A percentile compares a stretch with the other conserved stretches of the same genome.
phyloP scores from a whole-genome alignment of 139 green algal genomes.

The Picochlorum sp. region DNA sequence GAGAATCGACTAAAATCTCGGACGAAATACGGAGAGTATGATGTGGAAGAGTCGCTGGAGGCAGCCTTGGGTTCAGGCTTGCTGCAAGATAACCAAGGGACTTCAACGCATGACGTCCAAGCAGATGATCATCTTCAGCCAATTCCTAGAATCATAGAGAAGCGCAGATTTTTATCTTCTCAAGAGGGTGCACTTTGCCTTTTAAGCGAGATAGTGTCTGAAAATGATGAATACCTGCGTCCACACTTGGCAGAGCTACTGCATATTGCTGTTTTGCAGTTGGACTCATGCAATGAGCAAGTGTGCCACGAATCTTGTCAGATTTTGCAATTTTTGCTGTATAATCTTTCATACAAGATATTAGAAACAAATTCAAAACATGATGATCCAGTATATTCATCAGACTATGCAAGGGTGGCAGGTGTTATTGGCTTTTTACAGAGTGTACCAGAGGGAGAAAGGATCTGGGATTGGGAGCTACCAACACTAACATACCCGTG shows the following conservation, averaged over 20 bases:
- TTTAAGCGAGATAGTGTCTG: conserved; percentile 77
- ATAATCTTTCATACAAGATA: conserved; percentile 45
- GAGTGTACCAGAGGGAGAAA: conserved; percentile 47
- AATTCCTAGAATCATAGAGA: neutral
- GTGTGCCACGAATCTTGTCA: conserved; percentile 31
- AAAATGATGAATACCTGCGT: conserved; percentile 81
- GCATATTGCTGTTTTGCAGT: conserved; percentile 45
- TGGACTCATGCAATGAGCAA: conserved; percentile 1
- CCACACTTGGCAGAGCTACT: conserved; percentile 73
- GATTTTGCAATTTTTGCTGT: conserved; percentile 74
- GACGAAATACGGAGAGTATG: conserved; percentile 1
- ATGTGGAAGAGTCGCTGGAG: neutral
- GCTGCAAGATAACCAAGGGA: neutral
- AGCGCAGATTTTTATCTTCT: conserved; percentile 38
- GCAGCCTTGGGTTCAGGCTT: neutral
- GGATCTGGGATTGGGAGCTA: conserved; percentile 70
- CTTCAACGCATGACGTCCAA: too few relatives aligned
- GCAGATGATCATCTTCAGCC: neutral
- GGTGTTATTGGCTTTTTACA: conserved; percentile 70
- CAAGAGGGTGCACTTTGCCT: conserved; percentile 84
- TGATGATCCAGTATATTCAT: neutral
- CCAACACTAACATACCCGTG: conserved; percentile 21
- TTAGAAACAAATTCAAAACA: conserved; percentile 26
- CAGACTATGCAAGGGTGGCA: conserved; percentile 34
- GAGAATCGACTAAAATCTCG: neutral